phyloP scores from a whole-genome alignment of 116 monocot genomes.

The Papilionanthe hybrid region DNA sequence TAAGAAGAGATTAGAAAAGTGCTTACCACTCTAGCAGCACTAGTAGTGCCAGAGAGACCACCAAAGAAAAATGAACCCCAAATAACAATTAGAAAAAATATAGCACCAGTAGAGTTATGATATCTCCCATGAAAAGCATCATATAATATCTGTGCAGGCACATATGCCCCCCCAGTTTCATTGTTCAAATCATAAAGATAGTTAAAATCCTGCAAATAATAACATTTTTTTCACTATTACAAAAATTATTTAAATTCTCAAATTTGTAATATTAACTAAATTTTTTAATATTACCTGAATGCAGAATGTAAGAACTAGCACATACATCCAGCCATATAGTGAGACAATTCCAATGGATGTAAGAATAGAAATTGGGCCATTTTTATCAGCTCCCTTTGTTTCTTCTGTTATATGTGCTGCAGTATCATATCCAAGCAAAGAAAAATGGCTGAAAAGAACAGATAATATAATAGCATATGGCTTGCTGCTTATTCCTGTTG shows the following conservation, averaged over 20 bases:
- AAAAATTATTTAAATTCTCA: background rate
- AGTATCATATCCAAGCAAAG: constrained; percentile 69
- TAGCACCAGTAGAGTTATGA: constrained; percentile 50
- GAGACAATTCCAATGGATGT: constrained; percentile 66
- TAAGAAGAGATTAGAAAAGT: background rate
- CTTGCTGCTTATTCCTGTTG: constrained; percentile 61
- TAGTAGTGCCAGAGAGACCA: constrained; percentile 66
- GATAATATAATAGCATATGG: constrained; percentile 54
- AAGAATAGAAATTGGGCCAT: constrained; percentile 73
- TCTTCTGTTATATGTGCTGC: constrained; percentile 86
- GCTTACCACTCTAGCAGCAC: constrained; percentile 75
- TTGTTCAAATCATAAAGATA: constrained; percentile 53
- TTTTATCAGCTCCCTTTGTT: constrained; percentile 71
- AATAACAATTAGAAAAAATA: constrained; percentile 61
- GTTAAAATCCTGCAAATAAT: constrained; percentile 35
- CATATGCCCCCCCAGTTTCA: constrained; percentile 63
- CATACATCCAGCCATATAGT: constrained; percentile 69
- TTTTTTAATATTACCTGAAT: constrained; percentile 33
- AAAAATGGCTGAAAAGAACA: constrained; percentile 68
- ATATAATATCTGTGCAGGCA: constrained; percentile 65
- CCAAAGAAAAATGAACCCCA: constrained; percentile 89
- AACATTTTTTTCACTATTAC: background rate
- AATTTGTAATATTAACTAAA: background rate
- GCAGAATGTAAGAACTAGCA: constrained; percentile 71
- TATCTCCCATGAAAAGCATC: constrained; percentile 78